Conservation (phyloP, 768 basidiomycete species). For the Leccinum broughii region DNA sequence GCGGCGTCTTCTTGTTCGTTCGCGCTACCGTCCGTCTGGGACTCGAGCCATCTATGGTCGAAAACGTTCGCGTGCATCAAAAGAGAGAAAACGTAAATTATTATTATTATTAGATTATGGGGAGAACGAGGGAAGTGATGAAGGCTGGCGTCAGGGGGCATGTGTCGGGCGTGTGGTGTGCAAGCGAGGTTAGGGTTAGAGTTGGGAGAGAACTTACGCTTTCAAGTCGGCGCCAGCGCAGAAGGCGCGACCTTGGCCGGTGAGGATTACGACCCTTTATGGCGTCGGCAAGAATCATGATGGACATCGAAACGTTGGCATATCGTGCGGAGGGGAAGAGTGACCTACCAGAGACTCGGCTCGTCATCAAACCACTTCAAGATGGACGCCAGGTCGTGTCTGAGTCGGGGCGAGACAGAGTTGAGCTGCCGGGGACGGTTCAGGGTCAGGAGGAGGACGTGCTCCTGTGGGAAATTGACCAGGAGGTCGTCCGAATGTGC, state of each 20-base stretch:
- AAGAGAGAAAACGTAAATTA: neutral
- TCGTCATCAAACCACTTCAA: constrained; percentile 78
- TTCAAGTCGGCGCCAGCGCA: constrained; percentile 82
- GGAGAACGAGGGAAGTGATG: neutral
- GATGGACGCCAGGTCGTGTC: constrained; percentile 48
- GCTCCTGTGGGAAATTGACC: constrained; percentile 46
- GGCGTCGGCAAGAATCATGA: neutral
- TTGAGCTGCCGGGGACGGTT: constrained; percentile 75
- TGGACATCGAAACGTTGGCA: neutral
- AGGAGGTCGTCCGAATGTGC: constrained; percentile 38
- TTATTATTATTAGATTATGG: neutral
- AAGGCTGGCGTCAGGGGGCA: too few relatives aligned
- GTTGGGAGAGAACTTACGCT: constrained; percentile 47
- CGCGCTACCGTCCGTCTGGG: constrained; percentile 44
- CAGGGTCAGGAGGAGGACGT: constrained; percentile 54
- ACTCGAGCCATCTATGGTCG: constrained; percentile 55
- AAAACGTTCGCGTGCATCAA: neutral
- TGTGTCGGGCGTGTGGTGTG: neutral
- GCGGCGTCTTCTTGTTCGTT: constrained; percentile 46
- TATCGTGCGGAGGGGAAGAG: neutral
- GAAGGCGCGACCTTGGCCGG: constrained; percentile 71
- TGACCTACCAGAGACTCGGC: constrained; percentile 63
- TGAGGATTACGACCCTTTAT: constrained; percentile 72
- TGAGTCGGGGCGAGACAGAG: constrained; percentile 66
- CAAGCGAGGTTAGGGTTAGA: neutral